Evolutionary conservation across 495 filamentous ascomycete species (phyloP), one percentile per base, ranked within the genome.

Genomic region (Aspergillus wentii): DNA sequence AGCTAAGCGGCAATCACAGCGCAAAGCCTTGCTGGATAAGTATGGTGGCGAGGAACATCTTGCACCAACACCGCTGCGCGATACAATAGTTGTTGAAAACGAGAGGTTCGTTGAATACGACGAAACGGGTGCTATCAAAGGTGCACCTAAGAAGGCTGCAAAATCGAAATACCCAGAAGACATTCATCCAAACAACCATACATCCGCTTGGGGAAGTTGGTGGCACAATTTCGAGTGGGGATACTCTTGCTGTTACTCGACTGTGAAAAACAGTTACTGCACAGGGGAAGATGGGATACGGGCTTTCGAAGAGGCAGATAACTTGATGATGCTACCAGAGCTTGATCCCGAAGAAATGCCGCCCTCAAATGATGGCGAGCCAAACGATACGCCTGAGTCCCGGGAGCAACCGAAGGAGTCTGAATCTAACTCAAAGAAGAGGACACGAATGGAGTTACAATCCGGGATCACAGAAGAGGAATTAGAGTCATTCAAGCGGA

Each of bases 51-150:
- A 79, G 43, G 74, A 83, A 41, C 73, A 81, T 48, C 48, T 86
- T 10, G 70, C 81, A 46, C 71, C 79, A 1, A 74, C 73, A 8
- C 72, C 78, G 5, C 58, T 85, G 13, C 78, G 78, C 17, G 76
- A 82, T 8, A 66, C 75, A 21, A 78, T 82, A 40, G 79, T 94
- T 17, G 72, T 78, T 7, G 86, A 90, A 51, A 86, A 79, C 15
- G 94, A 98, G 54, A 70, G 71, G n/a, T 98, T 89, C 53, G 76
- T 96, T 46, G 92, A 98, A 63, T 98, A 98, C 54, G 92, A 96
- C 49, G 88, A 91, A 54, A 77, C 72, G 1, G 92, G 92, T 11
- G 68, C 79, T 11, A 82, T 97, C 68, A 97, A 96, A 66, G 91
- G 91, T 18, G 80, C 78, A n/a, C 80, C 82, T 7, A 86, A 82